Conservation (phyloP, 2,329 filamentous ascomycete species). For the Xenosphaeropsis pyriputrescens region DNA sequence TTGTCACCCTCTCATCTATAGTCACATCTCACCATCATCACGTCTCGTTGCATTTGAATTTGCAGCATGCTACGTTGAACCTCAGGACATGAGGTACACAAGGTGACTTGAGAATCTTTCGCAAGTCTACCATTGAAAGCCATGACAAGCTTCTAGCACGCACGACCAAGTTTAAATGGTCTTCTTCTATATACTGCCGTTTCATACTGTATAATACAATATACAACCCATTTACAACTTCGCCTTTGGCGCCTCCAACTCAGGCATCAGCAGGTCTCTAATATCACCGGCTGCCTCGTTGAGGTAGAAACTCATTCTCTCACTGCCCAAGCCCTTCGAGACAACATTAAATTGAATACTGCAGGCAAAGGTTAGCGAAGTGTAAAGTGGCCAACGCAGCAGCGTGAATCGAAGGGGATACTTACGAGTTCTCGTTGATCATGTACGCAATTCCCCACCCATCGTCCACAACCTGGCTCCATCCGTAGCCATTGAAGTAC, state of each 20-base stretch:
- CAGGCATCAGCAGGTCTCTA: constrained; percentile 70
- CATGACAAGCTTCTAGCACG: too few species aligned
- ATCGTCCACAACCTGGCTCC: constrained; percentile 93
- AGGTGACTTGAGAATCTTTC: too few species aligned
- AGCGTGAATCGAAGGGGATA: constrained; percentile 1
- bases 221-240: constrained; percentile 51
- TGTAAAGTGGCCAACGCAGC: neutral
- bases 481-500: constrained; percentile 98
- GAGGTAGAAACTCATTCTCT: constrained; percentile 90
- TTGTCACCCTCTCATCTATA: too few species aligned
- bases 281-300: constrained; percentile 89
- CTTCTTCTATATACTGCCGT: too few species aligned
- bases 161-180: too few species aligned
- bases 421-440: constrained; percentile 94
- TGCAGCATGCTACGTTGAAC: too few species aligned
- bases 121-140: too few species aligned
- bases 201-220: constrained; percentile 1
- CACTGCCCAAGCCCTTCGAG: constrained; percentile 78
- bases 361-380: constrained; percentile 10
- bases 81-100: too few species aligned
- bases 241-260: constrained; percentile 66
- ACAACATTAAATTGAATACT: constrained; percentile 98
- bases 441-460: constrained; percentile 98
- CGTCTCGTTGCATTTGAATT: too few species aligned
- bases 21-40: too few species aligned